Percentiles rank a stretch among this genome's conserved stretches.
Evolutionary conservation across 2,329 filamentous ascomycete genomes (phyloP).

Genomic region (Aspergillus niger): DNA sequence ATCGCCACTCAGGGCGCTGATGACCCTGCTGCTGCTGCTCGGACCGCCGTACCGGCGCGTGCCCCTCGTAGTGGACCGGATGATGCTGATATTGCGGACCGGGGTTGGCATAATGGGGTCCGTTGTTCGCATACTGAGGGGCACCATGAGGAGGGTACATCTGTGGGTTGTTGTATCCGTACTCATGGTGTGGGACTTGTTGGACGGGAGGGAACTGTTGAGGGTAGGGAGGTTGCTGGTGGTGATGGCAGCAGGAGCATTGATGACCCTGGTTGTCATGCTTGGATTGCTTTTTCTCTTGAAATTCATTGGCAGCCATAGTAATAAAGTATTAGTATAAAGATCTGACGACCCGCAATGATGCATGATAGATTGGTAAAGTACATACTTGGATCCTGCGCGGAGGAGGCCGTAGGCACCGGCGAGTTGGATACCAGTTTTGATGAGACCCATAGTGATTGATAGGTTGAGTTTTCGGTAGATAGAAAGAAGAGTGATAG

Average conservation of each 20-base stretch:
- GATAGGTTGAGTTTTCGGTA: too few relatives aligned
- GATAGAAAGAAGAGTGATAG: too few relatives aligned
- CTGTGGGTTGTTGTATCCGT: too few relatives aligned
- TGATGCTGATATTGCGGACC: not conserved
- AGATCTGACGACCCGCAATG: not conserved
- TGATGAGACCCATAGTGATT: not conserved
- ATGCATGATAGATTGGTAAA: not conserved
- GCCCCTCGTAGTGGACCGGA: not conserved
- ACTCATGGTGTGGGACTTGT: not conserved
- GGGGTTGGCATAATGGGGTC: not conserved
- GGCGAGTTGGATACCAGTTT: not conserved
- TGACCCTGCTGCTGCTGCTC: not conserved
- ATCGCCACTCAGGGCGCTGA: not conserved
- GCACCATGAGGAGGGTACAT: too few relatives aligned
- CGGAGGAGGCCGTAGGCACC: not conserved
- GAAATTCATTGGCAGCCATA: not conserved
- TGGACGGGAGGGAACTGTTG: not conserved
- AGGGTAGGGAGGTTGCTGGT: not conserved
- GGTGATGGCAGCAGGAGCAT: not conserved
- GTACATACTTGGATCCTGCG: not conserved
- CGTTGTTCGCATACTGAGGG: not conserved
- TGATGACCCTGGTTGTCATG: not conserved
- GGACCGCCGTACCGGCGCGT: not conserved
- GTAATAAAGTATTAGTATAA: not conserved
- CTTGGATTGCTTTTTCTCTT: not conserved